Evolutionary conservation across 768 basidiomycete species (phyloP).

Genomic region (Fomitopsis serialis): DNA sequence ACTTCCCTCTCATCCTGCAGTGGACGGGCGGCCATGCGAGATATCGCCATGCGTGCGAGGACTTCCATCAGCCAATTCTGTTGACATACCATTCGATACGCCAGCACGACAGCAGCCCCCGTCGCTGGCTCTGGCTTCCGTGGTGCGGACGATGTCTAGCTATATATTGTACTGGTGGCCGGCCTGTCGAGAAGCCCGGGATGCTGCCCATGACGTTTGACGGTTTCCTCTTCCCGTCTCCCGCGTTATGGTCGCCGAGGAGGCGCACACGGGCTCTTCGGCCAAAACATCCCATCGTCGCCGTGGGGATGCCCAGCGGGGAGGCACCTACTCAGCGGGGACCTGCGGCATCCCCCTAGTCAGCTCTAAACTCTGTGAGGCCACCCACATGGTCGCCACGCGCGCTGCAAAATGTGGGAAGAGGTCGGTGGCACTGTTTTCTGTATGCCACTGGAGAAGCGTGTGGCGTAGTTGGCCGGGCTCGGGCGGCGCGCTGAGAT

Average conservation of each 20-base stretch:
- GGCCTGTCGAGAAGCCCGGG: slow-evolving; percentile 78
- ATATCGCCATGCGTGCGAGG: slow-evolving; percentile 97
- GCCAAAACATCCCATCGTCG: slow-evolving; percentile 97
- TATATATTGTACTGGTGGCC: slow-evolving; percentile 94
- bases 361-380: slow-evolving; percentile 95
- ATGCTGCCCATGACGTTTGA: slow-evolving; percentile 98
- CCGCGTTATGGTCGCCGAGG: slow-evolving; percentile 99
- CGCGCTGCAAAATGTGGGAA: slow-evolving; percentile 97
- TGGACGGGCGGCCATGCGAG: slow-evolving; percentile 99
- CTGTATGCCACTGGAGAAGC: slow-evolving; percentile 94
- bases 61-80: slow-evolving; percentile 95
- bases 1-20: slow-evolving; percentile 96
- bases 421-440: slow-evolving; percentile 98
- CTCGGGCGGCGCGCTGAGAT: slow-evolving; percentile 87
- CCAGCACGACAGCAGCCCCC: slow-evolving; percentile 82
- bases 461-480: slow-evolving; percentile 78
- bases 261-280: slow-evolving; percentile 89
- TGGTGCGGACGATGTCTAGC: slow-evolving; percentile 92
- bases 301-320: slow-evolving; percentile 88
- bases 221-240: slow-evolving; percentile 91
- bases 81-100: slow-evolving; percentile 89
- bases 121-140: slow-evolving; percentile 96
- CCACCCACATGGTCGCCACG: slow-evolving; percentile 98
- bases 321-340: slow-evolving; percentile 89
- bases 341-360: slow-evolving; percentile 97